Evolutionary conservation across 2,329 filamentous ascomycete species (phyloP).

Genomic region (Diaporthe humulicola): DNA sequence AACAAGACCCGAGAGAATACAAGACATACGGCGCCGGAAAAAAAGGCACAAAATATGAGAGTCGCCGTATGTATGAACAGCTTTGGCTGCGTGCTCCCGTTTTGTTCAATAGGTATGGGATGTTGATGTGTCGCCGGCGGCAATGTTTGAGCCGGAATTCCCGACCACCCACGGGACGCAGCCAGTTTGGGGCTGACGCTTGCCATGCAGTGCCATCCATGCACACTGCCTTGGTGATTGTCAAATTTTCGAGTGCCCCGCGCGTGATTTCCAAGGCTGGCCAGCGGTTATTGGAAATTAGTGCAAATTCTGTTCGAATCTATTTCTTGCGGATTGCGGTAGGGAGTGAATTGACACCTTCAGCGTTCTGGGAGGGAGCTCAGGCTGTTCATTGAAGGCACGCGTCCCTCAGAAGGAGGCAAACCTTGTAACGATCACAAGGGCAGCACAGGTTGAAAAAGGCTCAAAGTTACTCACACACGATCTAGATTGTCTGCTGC

Average conservation of each 20-base stretch:
- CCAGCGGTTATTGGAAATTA: neutral
- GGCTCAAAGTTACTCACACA: neutral
- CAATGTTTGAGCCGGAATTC: conserved; percentile 6
- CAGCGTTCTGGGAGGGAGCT: no score
- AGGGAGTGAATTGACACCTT: no score
- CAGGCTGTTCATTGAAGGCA: no score
- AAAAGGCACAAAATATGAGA: neutral
- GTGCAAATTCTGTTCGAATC: no score
- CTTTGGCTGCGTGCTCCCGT: neutral
- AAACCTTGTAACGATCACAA: neutral
- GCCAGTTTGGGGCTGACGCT: neutral
- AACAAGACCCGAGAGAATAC: neutral
- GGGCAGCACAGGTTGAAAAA: neutral
- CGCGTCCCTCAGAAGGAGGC: no score
- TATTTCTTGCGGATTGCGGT: no score
- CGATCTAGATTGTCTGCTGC: no score
- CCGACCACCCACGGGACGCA: neutral
- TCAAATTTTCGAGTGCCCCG: neutral
- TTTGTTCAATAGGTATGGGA: neutral
- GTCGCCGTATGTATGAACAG: neutral
- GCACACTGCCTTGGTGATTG: no score
- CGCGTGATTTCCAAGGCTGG: neutral
- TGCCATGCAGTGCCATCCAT: neutral
- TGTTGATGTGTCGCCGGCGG: neutral
- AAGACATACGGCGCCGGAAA: no score